Conservation (phyloP, 2,329 filamentous ascomycete genomes). For the Stylonectria norvegica region DNA sequence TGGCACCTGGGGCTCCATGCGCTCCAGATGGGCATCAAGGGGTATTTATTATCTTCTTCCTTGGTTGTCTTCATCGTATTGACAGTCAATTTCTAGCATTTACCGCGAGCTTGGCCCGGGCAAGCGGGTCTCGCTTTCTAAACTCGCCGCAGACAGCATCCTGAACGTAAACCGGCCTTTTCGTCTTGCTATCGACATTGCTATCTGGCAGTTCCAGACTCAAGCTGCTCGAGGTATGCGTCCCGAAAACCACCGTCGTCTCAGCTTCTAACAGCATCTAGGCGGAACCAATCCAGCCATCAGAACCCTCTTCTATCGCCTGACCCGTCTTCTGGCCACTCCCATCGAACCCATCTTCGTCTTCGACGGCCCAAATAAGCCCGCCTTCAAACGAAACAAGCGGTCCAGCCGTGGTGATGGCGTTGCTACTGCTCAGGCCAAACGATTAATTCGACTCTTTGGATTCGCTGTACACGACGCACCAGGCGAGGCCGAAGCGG, state of each 20-base stretch:
- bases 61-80: not conserved
- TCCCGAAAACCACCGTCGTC: not conserved
- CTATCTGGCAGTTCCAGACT: slow-evolving; percentile 95
- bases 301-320: slow-evolving; percentile 87
- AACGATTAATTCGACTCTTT: slow-evolving; percentile 79
- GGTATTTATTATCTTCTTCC: slow-evolving; percentile 37
- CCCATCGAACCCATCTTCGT: slow-evolving; percentile 88
- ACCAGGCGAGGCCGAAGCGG: slow-evolving; percentile 92
- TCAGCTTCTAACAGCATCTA: slow-evolving; percentile 26
- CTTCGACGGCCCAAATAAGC: slow-evolving; percentile 83
- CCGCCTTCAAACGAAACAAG: slow-evolving; percentile 85
- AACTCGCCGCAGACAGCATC: slow-evolving; percentile 75
- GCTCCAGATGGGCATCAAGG: slow-evolving; percentile 61
- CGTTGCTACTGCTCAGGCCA: slow-evolving; percentile 71
- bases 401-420: slow-evolving; percentile 62
- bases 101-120: slow-evolving; percentile 86
- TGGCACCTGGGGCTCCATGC: slow-evolving; percentile 8
- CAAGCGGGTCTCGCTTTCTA: slow-evolving; percentile 74
- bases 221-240: slow-evolving; percentile 69
- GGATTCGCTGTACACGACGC: slow-evolving; percentile 82
- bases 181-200: slow-evolving; percentile 86
- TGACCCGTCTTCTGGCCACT: slow-evolving; percentile 70
- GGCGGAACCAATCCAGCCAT: slow-evolving; percentile 87
- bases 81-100: slow-evolving; percentile 54
- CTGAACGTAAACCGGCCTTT: slow-evolving; percentile 68